Conservation (phyloP, 176 grass and related monocot genomes). For the Phoenix dactylifera region DNA sequence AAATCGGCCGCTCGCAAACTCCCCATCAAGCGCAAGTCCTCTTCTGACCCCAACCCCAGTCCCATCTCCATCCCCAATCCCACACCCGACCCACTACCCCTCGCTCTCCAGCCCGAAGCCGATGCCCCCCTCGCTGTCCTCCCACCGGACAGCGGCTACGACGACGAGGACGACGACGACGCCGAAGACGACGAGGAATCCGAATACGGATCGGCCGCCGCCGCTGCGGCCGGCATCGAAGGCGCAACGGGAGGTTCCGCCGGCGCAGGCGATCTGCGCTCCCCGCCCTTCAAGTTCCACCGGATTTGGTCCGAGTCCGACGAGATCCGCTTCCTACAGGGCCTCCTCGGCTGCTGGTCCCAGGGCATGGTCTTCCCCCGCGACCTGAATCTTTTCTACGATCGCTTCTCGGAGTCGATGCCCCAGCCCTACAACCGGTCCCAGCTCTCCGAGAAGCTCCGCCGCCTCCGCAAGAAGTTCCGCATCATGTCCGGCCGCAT, state of each 20-base stretch:
- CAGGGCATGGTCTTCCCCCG: conserved; percentile 40
- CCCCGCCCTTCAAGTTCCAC: conserved; percentile 72
- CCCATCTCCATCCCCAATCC: conserved; percentile 16
- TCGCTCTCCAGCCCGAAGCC: background rate
- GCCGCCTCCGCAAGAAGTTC: conserved; percentile 79
- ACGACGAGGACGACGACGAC: conserved; percentile 21
- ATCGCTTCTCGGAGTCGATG: conserved; percentile 79
- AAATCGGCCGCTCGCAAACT: conserved; percentile 58
- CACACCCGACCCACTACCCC: background rate
- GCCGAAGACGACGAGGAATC: conserved; percentile 2
- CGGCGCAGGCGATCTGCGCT: too few species aligned
- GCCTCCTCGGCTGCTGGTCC: conserved; percentile 50
- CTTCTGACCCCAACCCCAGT: conserved; percentile 20
- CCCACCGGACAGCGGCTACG: conserved; percentile 7
- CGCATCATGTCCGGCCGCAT: conserved; percentile 42
- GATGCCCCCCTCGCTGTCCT: background rate
- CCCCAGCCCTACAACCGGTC: conserved; percentile 72
- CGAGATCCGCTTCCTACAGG: conserved; percentile 48
- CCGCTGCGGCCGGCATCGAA: too few species aligned
- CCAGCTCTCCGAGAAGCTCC: conserved; percentile 94
- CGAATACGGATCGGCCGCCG: background rate
- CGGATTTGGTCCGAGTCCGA: conserved; percentile 80
- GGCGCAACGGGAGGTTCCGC: too few species aligned
- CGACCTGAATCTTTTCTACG: conserved; percentile 91
- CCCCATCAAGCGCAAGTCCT: conserved; percentile 86